Evolutionary conservation across 768 basidiomycete genomes (phyloP), one percentile per base, ranked within the genome.

Genomic region (Auricularia heimuer): DNA sequence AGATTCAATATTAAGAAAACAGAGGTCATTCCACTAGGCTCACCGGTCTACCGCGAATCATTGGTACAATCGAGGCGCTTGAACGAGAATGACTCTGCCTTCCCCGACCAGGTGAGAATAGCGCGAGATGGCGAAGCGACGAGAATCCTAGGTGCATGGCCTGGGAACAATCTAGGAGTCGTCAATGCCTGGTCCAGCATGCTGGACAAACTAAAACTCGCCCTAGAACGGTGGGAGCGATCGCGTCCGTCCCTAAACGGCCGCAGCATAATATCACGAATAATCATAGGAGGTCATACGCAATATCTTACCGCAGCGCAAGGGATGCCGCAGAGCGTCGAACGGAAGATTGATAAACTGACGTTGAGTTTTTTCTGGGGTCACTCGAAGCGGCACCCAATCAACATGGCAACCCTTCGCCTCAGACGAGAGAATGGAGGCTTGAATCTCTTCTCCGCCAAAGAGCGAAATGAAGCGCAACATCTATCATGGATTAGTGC

Each of bases 1-100:
- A 77, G 75, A 47, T 82, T 81, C 67, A 82, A 81, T 62, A 64
- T 69, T 0, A 54, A 63, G 0, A 83, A 83, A 67, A 81, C 79
- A 0, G 73, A 76, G 39, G 66, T 79, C 0, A 70, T 80, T 1
- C 78, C 77, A 0, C 68, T 79, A 0, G 77, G 79, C 0, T 39
- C 64, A 2, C 35, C 34, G 3, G 61, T 63, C 4, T 73, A 69
- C 67, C 63, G 74, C 18, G 34, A 64, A 21, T 2, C 7, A 4
- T 62, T 73, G 1, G 18, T 63, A 1, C 54, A 37, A 16, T 68
- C 8, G 16, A 8, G 47, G 6, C 10, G 21, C 6, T 16, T 51
- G 16, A 51, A 51, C 47, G 12, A 68, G 42, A 2, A 4, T 0
- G 21, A 67, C 24, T 11, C 61, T 0, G 18, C 51, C 54, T 65